Evolutionary conservation across 371 early-diverging fungal species (phyloP).

Genomic region (Parasitella parasitica): DNA sequence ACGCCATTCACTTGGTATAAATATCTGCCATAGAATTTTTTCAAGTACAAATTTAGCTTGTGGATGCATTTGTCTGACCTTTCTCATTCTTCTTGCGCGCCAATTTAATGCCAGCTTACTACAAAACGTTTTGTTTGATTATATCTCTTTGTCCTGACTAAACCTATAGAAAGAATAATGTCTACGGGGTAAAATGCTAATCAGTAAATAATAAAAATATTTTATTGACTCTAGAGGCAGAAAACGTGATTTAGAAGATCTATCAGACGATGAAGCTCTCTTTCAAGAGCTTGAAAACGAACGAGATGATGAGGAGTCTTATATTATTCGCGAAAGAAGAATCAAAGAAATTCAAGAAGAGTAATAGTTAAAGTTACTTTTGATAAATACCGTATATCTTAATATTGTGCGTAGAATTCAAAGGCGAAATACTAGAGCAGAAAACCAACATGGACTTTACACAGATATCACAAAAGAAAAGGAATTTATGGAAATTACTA

Average conservation of each 20-base stretch:
- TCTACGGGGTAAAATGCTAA: not conserved
- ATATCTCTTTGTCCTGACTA: not conserved
- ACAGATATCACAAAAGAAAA: conserved; percentile 80
- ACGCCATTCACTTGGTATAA: too few species aligned
- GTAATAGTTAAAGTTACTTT: conserved; percentile 30
- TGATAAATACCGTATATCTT: not conserved
- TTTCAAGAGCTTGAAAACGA: conserved; percentile 67
- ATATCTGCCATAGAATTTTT: too few species aligned
- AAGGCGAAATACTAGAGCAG: conserved; percentile 62
- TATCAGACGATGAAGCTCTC: conserved; percentile 63
- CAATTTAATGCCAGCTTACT: not conserved
- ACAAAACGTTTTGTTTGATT: not conserved
- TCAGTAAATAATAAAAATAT: not conserved
- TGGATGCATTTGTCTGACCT: too few species aligned
- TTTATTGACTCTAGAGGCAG: not conserved
- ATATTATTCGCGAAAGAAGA: conserved; percentile 56
- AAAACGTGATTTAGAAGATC: conserved; percentile 16
- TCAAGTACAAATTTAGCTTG: too few species aligned
- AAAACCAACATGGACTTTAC: conserved; percentile 79
- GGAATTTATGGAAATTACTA: conserved; percentile 83
- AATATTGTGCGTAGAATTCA: conserved; percentile 41
- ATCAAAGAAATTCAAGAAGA: conserved; percentile 64
- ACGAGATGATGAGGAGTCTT: conserved; percentile 54
- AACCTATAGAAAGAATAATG: not conserved
- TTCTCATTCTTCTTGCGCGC: too few species aligned